Evolutionary conservation across 306 rosid species (phyloP).

Genomic region (Glycine latifolia): DNA sequence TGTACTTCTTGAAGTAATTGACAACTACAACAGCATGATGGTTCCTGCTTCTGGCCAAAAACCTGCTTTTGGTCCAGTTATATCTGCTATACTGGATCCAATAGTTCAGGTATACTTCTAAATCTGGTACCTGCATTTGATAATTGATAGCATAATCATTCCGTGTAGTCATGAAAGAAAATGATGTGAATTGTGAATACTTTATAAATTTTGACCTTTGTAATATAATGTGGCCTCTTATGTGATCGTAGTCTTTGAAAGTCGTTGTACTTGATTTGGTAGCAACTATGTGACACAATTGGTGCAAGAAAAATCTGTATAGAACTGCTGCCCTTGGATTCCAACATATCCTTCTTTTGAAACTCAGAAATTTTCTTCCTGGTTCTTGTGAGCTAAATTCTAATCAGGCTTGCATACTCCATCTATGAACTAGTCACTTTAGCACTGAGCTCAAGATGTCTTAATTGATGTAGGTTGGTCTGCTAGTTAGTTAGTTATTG

Average conservation of each 20-base stretch:
- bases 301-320: not conserved
- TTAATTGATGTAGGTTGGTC: not conserved
- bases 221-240: slow-evolving; percentile 6
- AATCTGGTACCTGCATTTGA: slow-evolving; percentile 32
- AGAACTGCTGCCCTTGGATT: slow-evolving; percentile 32
- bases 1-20: slow-evolving; percentile 88
- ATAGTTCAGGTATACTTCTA: slow-evolving; percentile 76
- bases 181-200: slow-evolving; percentile 27
- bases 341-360: slow-evolving; percentile 33
- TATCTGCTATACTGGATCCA: slow-evolving; percentile 93
- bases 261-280: slow-evolving; percentile 20
- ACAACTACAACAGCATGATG: slow-evolving; percentile 85
- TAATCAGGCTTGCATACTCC: slow-evolving; percentile 24
- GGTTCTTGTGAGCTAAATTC: slow-evolving; percentile 27
- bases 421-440: slow-evolving; percentile 24
- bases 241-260: slow-evolving; percentile 18
- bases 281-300: slow-evolving; percentile 7
- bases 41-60: slow-evolving; percentile 79
- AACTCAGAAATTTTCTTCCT: slow-evolving; percentile 24
- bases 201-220: slow-evolving; percentile 34
- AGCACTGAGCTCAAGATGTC: slow-evolving; percentile 28
- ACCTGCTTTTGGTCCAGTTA: slow-evolving; percentile 83
- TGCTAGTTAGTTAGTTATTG: not conserved
- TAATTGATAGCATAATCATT: slow-evolving; percentile 15
- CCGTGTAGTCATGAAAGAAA: slow-evolving; percentile 26